Evolutionary conservation across 2,329 filamentous ascomycete species (phyloP), one percentile per base, ranked within the genome.

Genomic region (Colletotrichum somersetense): DNA sequence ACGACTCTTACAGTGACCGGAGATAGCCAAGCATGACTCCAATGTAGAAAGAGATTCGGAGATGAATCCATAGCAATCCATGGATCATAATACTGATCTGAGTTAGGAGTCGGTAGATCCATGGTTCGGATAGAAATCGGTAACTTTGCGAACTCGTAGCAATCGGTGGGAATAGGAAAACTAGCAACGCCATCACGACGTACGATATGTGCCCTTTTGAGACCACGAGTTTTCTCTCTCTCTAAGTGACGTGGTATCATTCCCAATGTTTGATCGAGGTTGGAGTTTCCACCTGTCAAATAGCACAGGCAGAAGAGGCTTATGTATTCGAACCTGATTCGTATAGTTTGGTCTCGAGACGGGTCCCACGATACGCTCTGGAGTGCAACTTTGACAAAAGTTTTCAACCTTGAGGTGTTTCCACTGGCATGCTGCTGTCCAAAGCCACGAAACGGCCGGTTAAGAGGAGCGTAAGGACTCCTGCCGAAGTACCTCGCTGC

Each of bases 171-270:
- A 23, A 5, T 10, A 8, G 6, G 14, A 57, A 23, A 0, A 18
- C 5, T 12, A 40, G 35, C 35, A 40, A 26, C n/a, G 6, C 23
- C 12, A 6, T 26, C 35, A 18, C 12, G 20, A 12, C 35, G 18
- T 26, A 8, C 11, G 1, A 11, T 12, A 14, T 38, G 12, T 20
- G 8, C 20, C 6, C 11, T 35, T 35, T 12, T 1, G 14, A 40
- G 1, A 10, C 12, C n/a, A 16, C 20, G 1, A 6, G 16, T 5
- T 18, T 18, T 3, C 1, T 4, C 2, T n/a, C 5, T 6, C 14
- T 33, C 6, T 1, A 18, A 14, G 35, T 6, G 16, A 5, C 23
- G 38, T 42, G 3, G n/a, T 58, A 16, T 23, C 2, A 11, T 42
- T 23, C 12, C n/a, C 12, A 26, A 11, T n/a, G n/a, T 16, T 42